Evolutionary conservation across 108 stramenopile species (phyloP).

Genomic region (Pseudonitzschia multiseries): DNA sequence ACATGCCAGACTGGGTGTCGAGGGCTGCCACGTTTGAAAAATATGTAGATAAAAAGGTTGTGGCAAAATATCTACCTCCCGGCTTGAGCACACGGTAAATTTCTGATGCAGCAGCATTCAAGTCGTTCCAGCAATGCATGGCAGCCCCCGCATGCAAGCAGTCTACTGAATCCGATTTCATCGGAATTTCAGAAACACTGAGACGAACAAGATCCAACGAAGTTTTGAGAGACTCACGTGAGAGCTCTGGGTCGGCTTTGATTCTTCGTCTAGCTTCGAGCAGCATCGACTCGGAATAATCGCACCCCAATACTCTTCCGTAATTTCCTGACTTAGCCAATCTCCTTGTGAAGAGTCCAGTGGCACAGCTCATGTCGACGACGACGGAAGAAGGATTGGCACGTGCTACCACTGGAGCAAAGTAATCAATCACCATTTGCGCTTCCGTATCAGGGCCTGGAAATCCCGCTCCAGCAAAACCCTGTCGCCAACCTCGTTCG

Average conservation of each 20-base stretch:
- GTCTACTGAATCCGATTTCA: conserved; percentile 66
- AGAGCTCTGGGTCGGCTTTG: conserved; percentile 48
- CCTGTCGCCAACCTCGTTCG: conserved; percentile 94
- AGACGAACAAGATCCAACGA: conserved; percentile 82
- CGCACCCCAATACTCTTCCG: conserved; percentile 87
- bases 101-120: conserved; percentile 75
- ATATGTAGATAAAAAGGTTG: conserved; percentile 85
- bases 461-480: conserved; percentile 88
- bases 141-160: conserved; percentile 94
- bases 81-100: conserved; percentile 90
- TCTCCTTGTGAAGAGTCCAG: conserved; percentile 88
- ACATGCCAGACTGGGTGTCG: conserved; percentile 35
- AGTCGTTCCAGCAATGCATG: conserved; percentile 96
- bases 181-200: conserved; percentile 89
- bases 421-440: conserved; percentile 77
- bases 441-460: conserved; percentile 90
- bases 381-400: conserved; percentile 45
- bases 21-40: conserved; percentile 46
- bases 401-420: conserved; percentile 56
- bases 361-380: conserved; percentile 95
- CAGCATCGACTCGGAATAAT: conserved; percentile 92
- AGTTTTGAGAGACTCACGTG: conserved; percentile 22
- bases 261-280: conserved; percentile 81
- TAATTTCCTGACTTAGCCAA: conserved; percentile 73
- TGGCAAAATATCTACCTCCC: conserved; percentile 92